Evolutionary conservation across 805 yeast genomes (phyloP).

Genomic region (Zygosaccharomyces pseudorouxii): DNA sequence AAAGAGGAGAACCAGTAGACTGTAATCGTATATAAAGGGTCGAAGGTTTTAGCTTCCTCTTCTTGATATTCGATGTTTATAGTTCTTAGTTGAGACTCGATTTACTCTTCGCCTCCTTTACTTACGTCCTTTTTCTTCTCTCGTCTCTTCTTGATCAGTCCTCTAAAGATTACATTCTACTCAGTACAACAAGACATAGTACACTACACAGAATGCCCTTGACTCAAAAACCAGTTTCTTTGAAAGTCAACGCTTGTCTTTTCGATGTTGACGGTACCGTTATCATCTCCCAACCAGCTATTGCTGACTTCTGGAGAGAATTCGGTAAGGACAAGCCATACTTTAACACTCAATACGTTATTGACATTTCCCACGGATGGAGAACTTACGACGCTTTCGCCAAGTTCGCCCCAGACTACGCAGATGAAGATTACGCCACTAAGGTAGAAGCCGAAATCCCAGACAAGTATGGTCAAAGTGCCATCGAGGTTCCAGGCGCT

Average conservation of each 20-base stretch:
- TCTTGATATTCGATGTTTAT: not conserved
- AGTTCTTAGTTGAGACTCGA: not conserved
- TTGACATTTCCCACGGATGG: constrained; percentile 75
- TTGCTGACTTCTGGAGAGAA: constrained; percentile 77
- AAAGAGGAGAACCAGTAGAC: not conserved
- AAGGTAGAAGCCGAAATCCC: constrained; percentile 67
- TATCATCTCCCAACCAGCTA: constrained; percentile 77
- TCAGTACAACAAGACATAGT: not conserved
- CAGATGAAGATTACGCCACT: constrained; percentile 58
- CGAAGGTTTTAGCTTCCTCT: not conserved
- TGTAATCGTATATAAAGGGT: not conserved
- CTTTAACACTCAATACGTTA: constrained; percentile 64
- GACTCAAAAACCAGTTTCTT: constrained; percentile 30
- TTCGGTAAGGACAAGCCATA: constrained; percentile 63
- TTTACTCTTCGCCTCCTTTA: not conserved
- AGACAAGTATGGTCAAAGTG: constrained; percentile 64
- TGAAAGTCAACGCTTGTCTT: constrained; percentile 46
- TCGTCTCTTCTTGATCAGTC: too few species aligned
- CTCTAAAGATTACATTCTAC: not conserved
- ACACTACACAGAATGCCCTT: constrained; percentile 19
- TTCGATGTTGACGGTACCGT: constrained; percentile 88
- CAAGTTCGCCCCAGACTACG: constrained; percentile 71
- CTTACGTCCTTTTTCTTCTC: too few species aligned
- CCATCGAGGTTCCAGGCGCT: constrained; percentile 74
- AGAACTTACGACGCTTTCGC: constrained; percentile 76